These are phyloP conservation scores for Backusella liffmaniae DNA, from an alignment of 192 early-diverging fungal species.

Conservation along the genomic window DNA sequence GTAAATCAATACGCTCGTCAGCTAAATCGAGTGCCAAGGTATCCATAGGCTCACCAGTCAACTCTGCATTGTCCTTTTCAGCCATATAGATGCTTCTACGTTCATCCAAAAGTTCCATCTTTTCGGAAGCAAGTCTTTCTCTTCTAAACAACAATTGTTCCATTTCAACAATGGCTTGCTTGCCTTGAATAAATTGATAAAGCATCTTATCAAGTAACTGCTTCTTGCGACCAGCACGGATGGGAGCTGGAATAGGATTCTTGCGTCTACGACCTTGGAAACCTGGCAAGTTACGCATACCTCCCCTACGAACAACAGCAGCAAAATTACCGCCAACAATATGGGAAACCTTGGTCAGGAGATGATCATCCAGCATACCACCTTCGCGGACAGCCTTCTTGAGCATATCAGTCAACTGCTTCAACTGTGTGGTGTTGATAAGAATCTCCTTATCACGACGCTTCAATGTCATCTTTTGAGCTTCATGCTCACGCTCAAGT, in stretches of 20 bases:
- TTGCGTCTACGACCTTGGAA: conserved; percentile 13
- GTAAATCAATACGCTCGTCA: conserved; percentile 58
- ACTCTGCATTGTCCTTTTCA: conserved; percentile 38
- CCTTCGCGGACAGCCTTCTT: conserved; percentile 47
- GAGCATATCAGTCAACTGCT: conserved; percentile 49
- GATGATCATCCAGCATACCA: conserved; percentile 32
- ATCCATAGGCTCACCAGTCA: conserved; percentile 23
- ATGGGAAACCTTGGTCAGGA: conserved; percentile 31
- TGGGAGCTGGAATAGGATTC: conserved; percentile 31
- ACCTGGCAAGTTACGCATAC: conserved; percentile 11
- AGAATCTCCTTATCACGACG: conserved; percentile 56
- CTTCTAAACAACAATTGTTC: conserved; percentile 50
- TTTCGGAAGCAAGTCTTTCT: conserved; percentile 45
- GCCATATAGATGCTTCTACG: conserved; percentile 48
- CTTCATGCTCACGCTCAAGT: conserved; percentile 54
- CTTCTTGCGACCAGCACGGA: conserved; percentile 49
- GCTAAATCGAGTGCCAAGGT: conserved; percentile 45
- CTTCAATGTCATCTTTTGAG: conserved; percentile 60
- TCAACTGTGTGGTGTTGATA: conserved; percentile 40
- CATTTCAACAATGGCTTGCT: conserved; percentile 53
- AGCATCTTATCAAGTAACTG: conserved; percentile 54
- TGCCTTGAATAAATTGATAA: conserved; percentile 53
- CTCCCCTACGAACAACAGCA: conserved; percentile 24
- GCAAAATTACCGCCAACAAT: conserved; percentile 41
- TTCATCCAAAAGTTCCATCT: conserved; percentile 50